Base-by-base conservation (phyloP, 345 rosid species). In the Boechera retrofracta region DNA sequence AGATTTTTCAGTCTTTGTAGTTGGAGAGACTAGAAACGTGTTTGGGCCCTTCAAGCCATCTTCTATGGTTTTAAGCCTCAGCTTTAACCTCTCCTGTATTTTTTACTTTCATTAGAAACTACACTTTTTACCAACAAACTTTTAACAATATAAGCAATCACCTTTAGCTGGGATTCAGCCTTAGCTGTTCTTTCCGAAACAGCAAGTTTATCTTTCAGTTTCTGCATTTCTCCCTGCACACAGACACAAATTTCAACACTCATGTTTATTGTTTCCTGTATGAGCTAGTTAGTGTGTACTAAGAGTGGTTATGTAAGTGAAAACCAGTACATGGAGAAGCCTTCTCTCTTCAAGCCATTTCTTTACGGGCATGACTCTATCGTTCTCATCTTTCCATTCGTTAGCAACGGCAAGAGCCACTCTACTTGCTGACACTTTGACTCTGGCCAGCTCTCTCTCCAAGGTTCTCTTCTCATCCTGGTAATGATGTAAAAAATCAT, bases 371-470 rank as follows among this genome's bases (percentile, higher is more conserved):
- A 95, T 95, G 10, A 95, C 97, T 86, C 84, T 87, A 77, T 86
- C 93, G 64, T 87, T 88, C 58, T 92, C 99, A 85, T 88, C 98
- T 80, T 95, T 95, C 99, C 99, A 92, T 71, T 88, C 97, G 65
- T 92, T 95, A 63, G 99, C 99, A 67, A 89, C 88, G 1, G 87
- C 94, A 6, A 92, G 82, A 2, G 99, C 98, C 31, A 92, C 94
- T 13, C 98, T 85, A 80, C 85, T 91, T 7, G 89, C 91, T 6
- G 91, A 86, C 11, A 92, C 97, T 80, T 86, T 92, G 26, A 84
- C 87, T 80, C 98, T 83, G 5, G 99, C 96, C 1, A 92, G 88
- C 86, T 95, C 98, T 84, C 99, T 90, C 81, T 95, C 98, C 57
- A 95, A 83, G 33, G 91, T 85, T 84, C 95, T 91, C 79, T 89